These are phyloP conservation scores for Trichoderma erinaceum DNA, from an alignment of 495 filamentous ascomycete genomes.

Conservation along the genomic window DNA sequence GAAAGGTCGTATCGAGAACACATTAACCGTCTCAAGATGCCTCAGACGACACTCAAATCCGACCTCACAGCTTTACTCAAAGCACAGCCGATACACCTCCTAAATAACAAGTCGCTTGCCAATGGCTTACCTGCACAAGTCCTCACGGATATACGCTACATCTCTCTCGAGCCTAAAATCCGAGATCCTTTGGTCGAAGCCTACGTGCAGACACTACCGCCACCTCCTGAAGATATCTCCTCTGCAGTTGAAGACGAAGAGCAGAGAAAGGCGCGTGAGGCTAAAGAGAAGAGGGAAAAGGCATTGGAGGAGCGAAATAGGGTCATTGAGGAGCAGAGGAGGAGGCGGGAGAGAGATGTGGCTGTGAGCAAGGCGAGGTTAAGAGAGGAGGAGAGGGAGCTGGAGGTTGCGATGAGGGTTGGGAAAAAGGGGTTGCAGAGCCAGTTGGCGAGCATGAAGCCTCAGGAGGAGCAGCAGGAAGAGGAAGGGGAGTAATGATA, in stretches of 20 bases:
- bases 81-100: slow-evolving; percentile 51
- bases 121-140: slow-evolving; percentile 62
- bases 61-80: slow-evolving; percentile 76
- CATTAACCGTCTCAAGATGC: slow-evolving; percentile 67
- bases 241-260: slow-evolving; percentile 55
- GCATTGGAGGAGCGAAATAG: slow-evolving; percentile 71
- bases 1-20: slow-evolving; percentile 90
- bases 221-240: slow-evolving; percentile 51
- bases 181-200: slow-evolving; percentile 70
- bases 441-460: slow-evolving; percentile 39
- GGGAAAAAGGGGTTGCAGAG: slow-evolving; percentile 64
- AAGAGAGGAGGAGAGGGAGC: slow-evolving; percentile 68
- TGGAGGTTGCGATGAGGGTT: slow-evolving; percentile 72
- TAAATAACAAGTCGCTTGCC: slow-evolving; percentile 61
- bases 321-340: slow-evolving; percentile 68
- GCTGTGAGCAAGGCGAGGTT: slow-evolving; percentile 60
- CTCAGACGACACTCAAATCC: slow-evolving; percentile 66
- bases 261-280: slow-evolving; percentile 52
- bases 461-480: neutral
- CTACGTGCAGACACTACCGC: slow-evolving; percentile 66
- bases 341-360: slow-evolving; percentile 58
- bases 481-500: neutral
- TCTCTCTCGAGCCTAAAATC: slow-evolving; percentile 61
- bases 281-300: slow-evolving; percentile 62
- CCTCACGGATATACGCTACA: slow-evolving; percentile 71